A percentile compares a stretch with the other conserved stretches of the same genome.
Conservation (phyloP, 352 stramenopile species). For the Globisporangium lucens region DNA sequence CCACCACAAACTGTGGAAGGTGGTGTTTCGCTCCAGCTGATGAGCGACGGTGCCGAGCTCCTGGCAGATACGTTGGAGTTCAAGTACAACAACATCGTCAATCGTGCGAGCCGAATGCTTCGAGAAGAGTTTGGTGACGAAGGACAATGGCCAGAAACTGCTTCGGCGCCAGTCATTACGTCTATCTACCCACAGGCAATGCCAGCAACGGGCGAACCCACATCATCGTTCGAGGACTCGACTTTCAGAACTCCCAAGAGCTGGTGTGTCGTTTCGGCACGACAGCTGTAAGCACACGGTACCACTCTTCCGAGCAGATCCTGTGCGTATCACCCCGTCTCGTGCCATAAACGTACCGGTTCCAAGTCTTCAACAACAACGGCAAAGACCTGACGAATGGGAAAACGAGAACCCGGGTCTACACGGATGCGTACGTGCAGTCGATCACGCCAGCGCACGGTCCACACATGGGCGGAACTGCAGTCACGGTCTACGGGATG, state of each 20-base stretch:
- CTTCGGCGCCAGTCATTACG: slow-evolving; percentile 19
- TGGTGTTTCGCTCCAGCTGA: slow-evolving; percentile 39
- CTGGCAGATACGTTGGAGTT: slow-evolving; percentile 36
- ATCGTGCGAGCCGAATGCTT: slow-evolving; percentile 1
- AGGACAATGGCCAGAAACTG: neutral
- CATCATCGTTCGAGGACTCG: slow-evolving; percentile 66
- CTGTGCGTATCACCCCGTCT: slow-evolving; percentile 63
- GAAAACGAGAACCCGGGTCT: slow-evolving; percentile 57
- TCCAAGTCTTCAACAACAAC: slow-evolving; percentile 85
- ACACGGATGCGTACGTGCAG: slow-evolving; percentile 70
- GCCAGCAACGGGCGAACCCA: slow-evolving; percentile 39
- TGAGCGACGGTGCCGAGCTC: slow-evolving; percentile 38
- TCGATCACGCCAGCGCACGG: slow-evolving; percentile 69
- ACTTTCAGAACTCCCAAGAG: slow-evolving; percentile 72
- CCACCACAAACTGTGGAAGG: slow-evolving; percentile 35
- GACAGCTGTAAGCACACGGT: slow-evolving; percentile 39
- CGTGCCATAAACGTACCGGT: slow-evolving; percentile 43
- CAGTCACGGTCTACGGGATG: slow-evolving; percentile 80
- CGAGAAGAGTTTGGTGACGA: neutral
- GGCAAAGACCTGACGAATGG: slow-evolving; percentile 58
- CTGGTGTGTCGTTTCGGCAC: slow-evolving; percentile 86
- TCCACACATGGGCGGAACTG: slow-evolving; percentile 70
- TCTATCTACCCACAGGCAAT: slow-evolving; percentile 11
- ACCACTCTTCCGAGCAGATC: slow-evolving; percentile 42
- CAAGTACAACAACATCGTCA: slow-evolving; percentile 32